phyloP scores from a whole-genome alignment of 345 rosid species.

The Aurinia saxatilis region DNA sequence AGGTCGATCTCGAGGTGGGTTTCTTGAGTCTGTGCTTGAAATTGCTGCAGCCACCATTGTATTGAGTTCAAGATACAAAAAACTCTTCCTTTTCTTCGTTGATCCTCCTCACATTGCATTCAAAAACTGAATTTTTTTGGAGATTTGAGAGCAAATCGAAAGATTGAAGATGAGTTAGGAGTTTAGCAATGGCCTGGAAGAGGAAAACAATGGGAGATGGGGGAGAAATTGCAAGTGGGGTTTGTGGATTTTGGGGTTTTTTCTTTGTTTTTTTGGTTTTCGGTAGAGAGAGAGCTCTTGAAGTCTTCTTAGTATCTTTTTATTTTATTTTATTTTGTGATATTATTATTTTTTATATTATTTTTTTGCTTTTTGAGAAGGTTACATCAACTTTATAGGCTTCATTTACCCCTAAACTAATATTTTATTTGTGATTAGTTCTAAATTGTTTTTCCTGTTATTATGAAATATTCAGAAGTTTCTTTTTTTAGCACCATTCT shows the following conservation, averaged over 20 bases:
- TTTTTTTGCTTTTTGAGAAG: conserved; percentile 20
- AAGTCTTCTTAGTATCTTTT: conserved; percentile 2
- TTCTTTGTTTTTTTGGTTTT: not conserved
- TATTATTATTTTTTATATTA: not conserved
- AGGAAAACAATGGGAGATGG: conserved; percentile 24
- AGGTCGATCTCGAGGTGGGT: conserved; percentile 33
- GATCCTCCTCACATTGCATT: conserved; percentile 54
- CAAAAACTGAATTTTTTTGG: not conserved
- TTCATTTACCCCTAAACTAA: conserved; percentile 13
- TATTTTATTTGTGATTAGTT: conserved; percentile 7
- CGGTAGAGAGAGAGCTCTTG: conserved; percentile 19
- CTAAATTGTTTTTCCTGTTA: not conserved
- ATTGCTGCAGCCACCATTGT: conserved; percentile 74
- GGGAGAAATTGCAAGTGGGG: conserved; percentile 30
- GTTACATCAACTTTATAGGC: conserved; percentile 24
- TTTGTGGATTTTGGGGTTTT: conserved; percentile 39
- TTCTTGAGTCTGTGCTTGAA: conserved; percentile 20
- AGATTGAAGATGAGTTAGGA: conserved; percentile 2
- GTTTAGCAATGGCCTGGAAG: conserved; percentile 22
- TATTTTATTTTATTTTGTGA: conserved; percentile 1
- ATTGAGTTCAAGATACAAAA: not conserved
- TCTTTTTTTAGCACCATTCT: too few species aligned
- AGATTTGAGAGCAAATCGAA: conserved; percentile 12
- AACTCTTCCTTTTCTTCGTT: conserved; percentile 4
- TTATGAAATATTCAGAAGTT: not conserved